phyloP scores from a whole-genome alignment of 352 stramenopile species.

The Pythium pyrilobum region DNA sequence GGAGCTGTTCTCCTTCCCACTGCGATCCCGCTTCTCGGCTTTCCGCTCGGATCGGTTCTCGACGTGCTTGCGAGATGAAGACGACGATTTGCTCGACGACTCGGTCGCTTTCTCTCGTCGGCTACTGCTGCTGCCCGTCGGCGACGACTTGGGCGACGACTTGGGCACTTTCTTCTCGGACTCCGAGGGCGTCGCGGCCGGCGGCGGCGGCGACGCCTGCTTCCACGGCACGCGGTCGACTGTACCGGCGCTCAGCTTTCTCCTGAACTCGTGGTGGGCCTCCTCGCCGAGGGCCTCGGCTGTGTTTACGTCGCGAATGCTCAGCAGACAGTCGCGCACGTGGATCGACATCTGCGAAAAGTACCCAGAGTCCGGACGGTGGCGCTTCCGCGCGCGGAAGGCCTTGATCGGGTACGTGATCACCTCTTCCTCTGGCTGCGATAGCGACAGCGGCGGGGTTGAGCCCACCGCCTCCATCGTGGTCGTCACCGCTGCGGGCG shows the following conservation, averaged over 20 bases:
- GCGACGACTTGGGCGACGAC: neutral
- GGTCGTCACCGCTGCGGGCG: neutral
- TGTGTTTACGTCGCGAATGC: constrained; percentile 50
- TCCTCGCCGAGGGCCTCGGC: constrained; percentile 51
- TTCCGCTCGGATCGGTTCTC: constrained; percentile 5
- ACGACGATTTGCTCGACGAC: constrained; percentile 13
- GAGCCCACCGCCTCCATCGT: neutral
- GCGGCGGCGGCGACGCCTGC: constrained; percentile 34
- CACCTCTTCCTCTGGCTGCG: constrained; percentile 19
- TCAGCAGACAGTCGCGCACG: constrained; percentile 76
- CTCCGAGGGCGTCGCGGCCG: neutral
- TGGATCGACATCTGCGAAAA: constrained; percentile 84
- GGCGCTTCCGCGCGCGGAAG: constrained; percentile 64
- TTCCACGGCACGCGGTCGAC: constrained; percentile 81
- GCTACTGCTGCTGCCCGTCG: constrained; percentile 4
- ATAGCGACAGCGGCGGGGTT: neutral
- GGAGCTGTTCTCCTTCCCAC: constrained; percentile 9
- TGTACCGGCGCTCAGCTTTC: constrained; percentile 49
- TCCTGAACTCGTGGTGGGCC: constrained; percentile 62
- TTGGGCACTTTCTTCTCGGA: constrained; percentile 24
- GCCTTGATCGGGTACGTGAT: constrained; percentile 67
- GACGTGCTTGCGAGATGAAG: constrained; percentile 9
- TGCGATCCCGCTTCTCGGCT: constrained; percentile 8
- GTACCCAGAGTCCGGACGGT: constrained; percentile 78
- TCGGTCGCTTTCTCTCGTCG: constrained; percentile 24